These are phyloP conservation scores for Fusarium paranaense DNA, from an alignment of 2,329 filamentous ascomycete genomes.

Conservation along the genomic window DNA sequence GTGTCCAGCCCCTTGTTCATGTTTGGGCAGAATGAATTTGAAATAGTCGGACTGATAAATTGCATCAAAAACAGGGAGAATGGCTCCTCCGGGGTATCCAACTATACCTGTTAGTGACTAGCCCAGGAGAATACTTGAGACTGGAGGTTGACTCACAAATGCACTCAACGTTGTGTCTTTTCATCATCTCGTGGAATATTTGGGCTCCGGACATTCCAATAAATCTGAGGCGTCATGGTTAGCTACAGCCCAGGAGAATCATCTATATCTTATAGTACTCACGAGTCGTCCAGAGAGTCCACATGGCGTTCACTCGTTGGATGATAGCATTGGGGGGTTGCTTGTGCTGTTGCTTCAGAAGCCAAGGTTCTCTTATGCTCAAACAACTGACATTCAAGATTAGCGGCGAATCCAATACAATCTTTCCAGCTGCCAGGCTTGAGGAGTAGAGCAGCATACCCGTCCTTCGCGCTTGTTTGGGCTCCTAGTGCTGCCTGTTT, in stretches of 20 bases:
- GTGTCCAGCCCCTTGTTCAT: conserved; percentile 97
- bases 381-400: not conserved
- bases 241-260: not conserved
- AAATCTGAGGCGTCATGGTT: conserved; percentile 66
- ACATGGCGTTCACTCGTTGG: not conserved
- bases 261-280: not conserved
- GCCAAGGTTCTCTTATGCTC: not conserved
- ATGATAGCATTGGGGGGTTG: not conserved
- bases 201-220: conserved; percentile 95
- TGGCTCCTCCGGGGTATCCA: conserved; percentile 93
- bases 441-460: not conserved
- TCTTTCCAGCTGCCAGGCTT: not conserved
- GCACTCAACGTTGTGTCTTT: conserved; percentile 90
- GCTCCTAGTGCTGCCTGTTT: not conserved
- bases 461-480: not conserved
- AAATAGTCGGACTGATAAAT: conserved; percentile 99
- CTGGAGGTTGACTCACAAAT: conserved; percentile 76
- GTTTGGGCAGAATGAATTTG: conserved; percentile 92
- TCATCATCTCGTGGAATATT: conserved; percentile 99
- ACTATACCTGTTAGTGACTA: conserved; percentile 60
- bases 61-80: conserved; percentile 97
- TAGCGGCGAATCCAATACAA: not conserved
- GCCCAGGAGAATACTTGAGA: conserved; percentile 3
- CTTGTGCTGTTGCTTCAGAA: not conserved
- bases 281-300: not conserved